phyloP scores from a whole-genome alignment of 768 basidiomycete species.

The Pluteus cervinus region DNA sequence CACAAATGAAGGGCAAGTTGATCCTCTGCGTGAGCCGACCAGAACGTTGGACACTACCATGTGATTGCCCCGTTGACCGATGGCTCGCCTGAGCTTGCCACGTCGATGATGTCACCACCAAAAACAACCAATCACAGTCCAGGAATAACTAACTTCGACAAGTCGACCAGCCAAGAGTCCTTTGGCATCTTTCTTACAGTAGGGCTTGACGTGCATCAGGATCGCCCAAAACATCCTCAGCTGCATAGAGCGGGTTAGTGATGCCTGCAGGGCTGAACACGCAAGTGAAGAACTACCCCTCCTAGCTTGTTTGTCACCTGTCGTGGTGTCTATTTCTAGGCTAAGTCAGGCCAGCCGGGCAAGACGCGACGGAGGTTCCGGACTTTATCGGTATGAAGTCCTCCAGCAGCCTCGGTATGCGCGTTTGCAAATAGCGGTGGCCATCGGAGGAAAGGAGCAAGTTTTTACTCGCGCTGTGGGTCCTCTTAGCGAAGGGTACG shows the following conservation, averaged over 20 bases:
- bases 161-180: constrained; percentile 41
- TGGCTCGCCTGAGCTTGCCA: background rate
- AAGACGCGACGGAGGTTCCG: constrained; percentile 87
- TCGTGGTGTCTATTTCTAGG: too few relatives aligned
- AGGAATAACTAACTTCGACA: constrained; percentile 16
- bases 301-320: too few relatives aligned
- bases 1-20: too few relatives aligned
- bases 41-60: too few relatives aligned
- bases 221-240: constrained; percentile 54
- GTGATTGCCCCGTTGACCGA: too few relatives aligned
- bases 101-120: background rate
- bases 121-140: background rate
- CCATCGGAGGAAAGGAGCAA: constrained; percentile 60
- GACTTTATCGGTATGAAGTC: constrained; percentile 87
- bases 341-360: constrained; percentile 78
- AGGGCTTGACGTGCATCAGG: constrained; percentile 57
- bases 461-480: constrained; percentile 58
- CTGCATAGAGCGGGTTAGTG: constrained; percentile 25
- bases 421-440: constrained; percentile 71
- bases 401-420: constrained; percentile 71
- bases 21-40: too few relatives aligned
- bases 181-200: constrained; percentile 48
- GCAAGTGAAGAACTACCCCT: too few relatives aligned
- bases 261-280: too few relatives aligned
- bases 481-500: constrained; percentile 65